Evolutionary conservation across 257 asterid genomes (phyloP), one percentile per base, ranked within the genome.

Genomic region (Penstemon barbatus): DNA sequence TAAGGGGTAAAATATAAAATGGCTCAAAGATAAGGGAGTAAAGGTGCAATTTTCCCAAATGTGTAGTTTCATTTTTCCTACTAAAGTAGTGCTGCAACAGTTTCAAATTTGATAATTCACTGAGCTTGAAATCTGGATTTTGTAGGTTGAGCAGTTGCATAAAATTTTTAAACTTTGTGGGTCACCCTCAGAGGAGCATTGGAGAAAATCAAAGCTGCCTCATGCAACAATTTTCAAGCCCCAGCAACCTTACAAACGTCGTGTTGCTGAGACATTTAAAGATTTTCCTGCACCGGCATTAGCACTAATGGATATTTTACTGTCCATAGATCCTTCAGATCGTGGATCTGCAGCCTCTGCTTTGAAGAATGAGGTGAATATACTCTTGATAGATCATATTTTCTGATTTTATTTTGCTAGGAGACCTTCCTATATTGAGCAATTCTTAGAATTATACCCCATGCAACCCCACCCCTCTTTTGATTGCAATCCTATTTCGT

Each of bases 141-240:
- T 25, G 33, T 25, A 49, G 99, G 99, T 94, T 63, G 99, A 94
- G 84, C 99, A 94, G 82, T 74, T 94, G 52, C 99, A 94, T 76
- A 94, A 94, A 75, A 94, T 94, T 67, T 94, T 94, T 81, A 94
- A 94, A 80, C 96, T 94, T 55, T 94, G 99, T 70, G 99, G 99
- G 41, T 94, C 99, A 12, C 99, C 99, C 12, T 84, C 89, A 1
- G 99, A 94, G 80, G 99, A 94, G 75, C 91, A 90, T 69, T 94
- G 99, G 99, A 87, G 82, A 80, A 94, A 89, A 74, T 87, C 99
- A 10, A 89, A 85, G 83, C 83, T 94, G 79, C 97, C 99, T 8
- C 87, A 94, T 80, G 90, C 97, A 56, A 91, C 99, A 25, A 91
- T 91, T 65, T 94, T 94, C 80, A 94, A 94, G 81, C 99, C 99